phyloP scores from a whole-genome alignment of 1,139 yeast genomes.

The Suhomyces kunorum region DNA sequence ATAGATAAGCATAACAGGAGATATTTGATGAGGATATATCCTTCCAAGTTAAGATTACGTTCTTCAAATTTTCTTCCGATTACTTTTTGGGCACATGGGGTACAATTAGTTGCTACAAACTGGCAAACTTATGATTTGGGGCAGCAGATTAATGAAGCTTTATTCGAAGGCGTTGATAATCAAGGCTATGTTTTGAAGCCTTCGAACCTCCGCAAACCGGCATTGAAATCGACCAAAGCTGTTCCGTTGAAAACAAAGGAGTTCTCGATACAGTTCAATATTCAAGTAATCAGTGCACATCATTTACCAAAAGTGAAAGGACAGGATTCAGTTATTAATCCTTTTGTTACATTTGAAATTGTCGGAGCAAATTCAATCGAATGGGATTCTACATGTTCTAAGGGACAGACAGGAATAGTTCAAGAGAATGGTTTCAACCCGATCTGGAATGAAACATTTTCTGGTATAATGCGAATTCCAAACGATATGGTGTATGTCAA shows the following conservation, averaged over 20 bases:
- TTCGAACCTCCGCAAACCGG: slow-evolving; percentile 35
- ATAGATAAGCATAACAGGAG: slow-evolving; percentile 75
- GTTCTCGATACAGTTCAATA: slow-evolving; percentile 20
- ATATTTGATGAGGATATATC: slow-evolving; percentile 82
- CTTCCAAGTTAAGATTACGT: slow-evolving; percentile 71
- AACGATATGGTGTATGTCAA: slow-evolving; percentile 36
- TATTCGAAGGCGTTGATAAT: slow-evolving; percentile 61
- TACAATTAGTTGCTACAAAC: slow-evolving; percentile 93
- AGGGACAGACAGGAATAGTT: slow-evolving; percentile 38
- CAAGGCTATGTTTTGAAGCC: slow-evolving; percentile 86
- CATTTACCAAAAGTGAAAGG: slow-evolving; percentile 70
- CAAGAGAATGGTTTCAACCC: slow-evolving; percentile 83
- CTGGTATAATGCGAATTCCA: slow-evolving; percentile 50
- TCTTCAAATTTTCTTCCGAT: slow-evolving; percentile 84
- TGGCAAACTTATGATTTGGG: slow-evolving; percentile 96
- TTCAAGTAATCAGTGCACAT: slow-evolving; percentile 78
- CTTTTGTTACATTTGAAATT: slow-evolving; percentile 60
- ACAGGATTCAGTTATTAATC: slow-evolving; percentile 48
- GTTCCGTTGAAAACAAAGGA: slow-evolving; percentile 3
- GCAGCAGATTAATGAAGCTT: slow-evolving; percentile 84
- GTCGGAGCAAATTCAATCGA: slow-evolving; percentile 39
- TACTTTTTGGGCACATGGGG: slow-evolving; percentile 79
- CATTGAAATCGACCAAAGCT: slow-evolving; percentile 28
- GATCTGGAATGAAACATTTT: slow-evolving; percentile 62
- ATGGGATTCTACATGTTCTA: slow-evolving; percentile 25